phyloP scores from a whole-genome alignment of 106 monocot species.

The Cymbidium sinense region DNA sequence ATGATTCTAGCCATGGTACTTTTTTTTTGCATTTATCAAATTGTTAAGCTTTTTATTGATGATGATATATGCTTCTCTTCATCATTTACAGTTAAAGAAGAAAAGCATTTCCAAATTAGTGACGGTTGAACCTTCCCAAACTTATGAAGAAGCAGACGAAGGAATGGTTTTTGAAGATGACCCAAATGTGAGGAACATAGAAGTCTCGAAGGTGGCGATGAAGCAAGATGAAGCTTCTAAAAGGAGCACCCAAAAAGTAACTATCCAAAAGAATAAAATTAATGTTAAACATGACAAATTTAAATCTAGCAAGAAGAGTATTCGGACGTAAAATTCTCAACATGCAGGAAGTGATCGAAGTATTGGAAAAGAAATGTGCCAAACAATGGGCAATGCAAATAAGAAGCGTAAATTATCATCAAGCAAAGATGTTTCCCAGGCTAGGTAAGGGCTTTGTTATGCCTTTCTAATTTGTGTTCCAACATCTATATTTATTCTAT shows the following conservation, averaged over 20 bases:
- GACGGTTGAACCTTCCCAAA: slow-evolving; percentile 16
- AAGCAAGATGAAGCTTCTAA: background rate
- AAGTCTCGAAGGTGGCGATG: background rate
- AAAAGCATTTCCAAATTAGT: slow-evolving; percentile 63
- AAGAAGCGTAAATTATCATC: slow-evolving; percentile 37
- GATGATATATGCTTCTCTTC: background rate
- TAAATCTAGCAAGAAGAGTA: background rate
- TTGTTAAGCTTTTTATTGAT: background rate
- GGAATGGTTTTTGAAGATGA: background rate
- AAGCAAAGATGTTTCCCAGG: slow-evolving; percentile 26
- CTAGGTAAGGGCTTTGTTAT: slow-evolving; percentile 15
- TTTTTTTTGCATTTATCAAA: background rate
- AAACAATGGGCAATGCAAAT: slow-evolving; percentile 2
- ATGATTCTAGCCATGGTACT: background rate
- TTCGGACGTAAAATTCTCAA: slow-evolving; percentile 8
- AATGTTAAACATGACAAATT: slow-evolving; percentile 5
- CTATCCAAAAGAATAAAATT: background rate
- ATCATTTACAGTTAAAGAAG: slow-evolving; percentile 66
- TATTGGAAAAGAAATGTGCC: background rate
- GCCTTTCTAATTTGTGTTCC: background rate
- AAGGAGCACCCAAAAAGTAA: background rate
- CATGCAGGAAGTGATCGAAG: background rate
- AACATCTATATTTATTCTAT: background rate
- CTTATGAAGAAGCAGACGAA: background rate
- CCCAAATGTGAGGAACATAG: background rate